phyloP scores from a whole-genome alignment of 148 eudicot species.

The Rhododendron williamsianum region DNA sequence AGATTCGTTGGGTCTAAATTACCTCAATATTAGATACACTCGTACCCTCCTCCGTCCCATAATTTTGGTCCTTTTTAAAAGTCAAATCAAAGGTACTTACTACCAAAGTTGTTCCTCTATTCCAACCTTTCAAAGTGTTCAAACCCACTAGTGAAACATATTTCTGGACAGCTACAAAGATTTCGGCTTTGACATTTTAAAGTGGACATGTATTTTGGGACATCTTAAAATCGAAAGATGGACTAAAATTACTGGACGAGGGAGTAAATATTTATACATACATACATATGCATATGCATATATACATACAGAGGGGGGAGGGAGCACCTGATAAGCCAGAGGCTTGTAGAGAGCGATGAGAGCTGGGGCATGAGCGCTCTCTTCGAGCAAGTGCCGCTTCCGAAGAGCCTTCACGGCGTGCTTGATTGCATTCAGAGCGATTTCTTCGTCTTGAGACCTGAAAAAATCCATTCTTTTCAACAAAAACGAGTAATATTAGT shows the following conservation, averaged over 20 bases:
- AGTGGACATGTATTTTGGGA: not conserved
- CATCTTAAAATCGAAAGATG: not conserved
- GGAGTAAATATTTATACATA: not conserved
- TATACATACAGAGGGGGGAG: not conserved
- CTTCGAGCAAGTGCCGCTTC: slow-evolving; percentile 78
- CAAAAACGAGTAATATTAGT: not conserved
- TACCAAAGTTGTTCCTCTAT: not conserved
- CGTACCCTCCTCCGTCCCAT: not conserved
- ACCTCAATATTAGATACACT: not conserved
- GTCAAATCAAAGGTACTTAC: not conserved
- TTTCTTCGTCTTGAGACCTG: slow-evolving; percentile 64
- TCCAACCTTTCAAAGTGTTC: not conserved
- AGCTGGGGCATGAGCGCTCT: slow-evolving; percentile 79
- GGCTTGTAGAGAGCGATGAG: slow-evolving; percentile 65
- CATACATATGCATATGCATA: not conserved
- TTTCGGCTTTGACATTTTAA: not conserved
- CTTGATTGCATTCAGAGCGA: slow-evolving; percentile 56
- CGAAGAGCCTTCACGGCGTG: slow-evolving; percentile 74
- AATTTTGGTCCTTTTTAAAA: not conserved
- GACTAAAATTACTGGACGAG: not conserved
- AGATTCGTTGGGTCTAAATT: not conserved
- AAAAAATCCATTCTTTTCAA: not conserved
- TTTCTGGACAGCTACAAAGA: not conserved
- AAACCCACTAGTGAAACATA: not conserved
- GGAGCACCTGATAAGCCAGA: slow-evolving; percentile 58